Base-by-base conservation (phyloP, 1,284 basidiomycete genomes). In the Austroboletus novae-zelandiae region DNA sequence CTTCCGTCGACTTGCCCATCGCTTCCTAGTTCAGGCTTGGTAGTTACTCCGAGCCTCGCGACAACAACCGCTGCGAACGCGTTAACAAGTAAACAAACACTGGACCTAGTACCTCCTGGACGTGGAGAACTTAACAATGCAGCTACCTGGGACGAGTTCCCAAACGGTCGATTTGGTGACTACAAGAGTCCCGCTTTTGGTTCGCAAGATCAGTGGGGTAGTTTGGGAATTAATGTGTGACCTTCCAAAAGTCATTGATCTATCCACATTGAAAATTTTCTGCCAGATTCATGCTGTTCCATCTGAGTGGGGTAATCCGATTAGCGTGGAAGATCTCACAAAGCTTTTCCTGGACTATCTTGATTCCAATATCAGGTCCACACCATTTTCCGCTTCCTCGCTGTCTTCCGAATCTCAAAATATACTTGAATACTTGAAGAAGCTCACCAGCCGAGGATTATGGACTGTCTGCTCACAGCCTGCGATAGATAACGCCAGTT, bases 391-490 rank as follows among this genome's bases (percentile, higher is more conserved):
- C 17, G 84, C 89, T 39, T 78, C 78, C 1, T 88, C 95, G 0
- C 77, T 98, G 15, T 92, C 89, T 23, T 75, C 82, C 4, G 97
- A 99, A 72, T 95, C 96, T 0, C 67, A 77, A 32, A 80, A 82
- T 47, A 98, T 99, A 51, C 78, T 97, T 14, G 74, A 82, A 2
- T 79, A 91, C 55, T 80, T 99, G 15, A 80, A 92, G 57, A 74
- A 74, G 47, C 78, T 99, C 49, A 99, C 91, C 7, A 68, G 74
- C 36, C 71, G 74, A 50, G 86, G 88, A 3, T 91, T 92, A 83
- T 97, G 96, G 92, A 98, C 97, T 4, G 91, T 99, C 25, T 94
- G 94, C 9, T 98, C 94, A 17, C 97, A 99, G 69, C 96, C 97
- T 17, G 90, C 94, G 1, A 86, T 98, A 8, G 89, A 98, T 64